A percentile compares a stretch with the other conserved stretches of the same genome.
phyloP scores from a whole-genome alignment of 2,329 filamentous ascomycete species.

The Lecanicillium sp. region DNA sequence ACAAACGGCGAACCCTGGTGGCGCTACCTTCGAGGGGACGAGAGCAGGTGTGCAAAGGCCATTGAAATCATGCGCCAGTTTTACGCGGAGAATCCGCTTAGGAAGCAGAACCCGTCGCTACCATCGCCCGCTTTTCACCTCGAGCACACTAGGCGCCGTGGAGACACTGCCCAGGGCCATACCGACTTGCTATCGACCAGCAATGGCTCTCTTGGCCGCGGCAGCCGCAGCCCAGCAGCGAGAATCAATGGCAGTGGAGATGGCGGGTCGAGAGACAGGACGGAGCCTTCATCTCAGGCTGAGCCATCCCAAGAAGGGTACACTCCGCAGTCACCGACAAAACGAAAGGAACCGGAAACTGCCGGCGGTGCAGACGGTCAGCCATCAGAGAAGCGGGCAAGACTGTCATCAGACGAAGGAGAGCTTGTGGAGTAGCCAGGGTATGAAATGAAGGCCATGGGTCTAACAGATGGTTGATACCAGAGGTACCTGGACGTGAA shows the following conservation, averaged over 20 bases:
- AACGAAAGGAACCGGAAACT: constrained; percentile 33
- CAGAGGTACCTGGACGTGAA: too few relatives aligned
- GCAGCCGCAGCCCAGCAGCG: constrained; percentile 39
- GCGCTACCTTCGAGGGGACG: constrained; percentile 65
- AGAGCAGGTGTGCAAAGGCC: constrained; percentile 62
- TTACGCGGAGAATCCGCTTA: constrained; percentile 56
- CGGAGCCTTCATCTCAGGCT: constrained; percentile 19
- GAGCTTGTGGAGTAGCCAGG: constrained; percentile 32
- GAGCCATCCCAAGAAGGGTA: constrained; percentile 23
- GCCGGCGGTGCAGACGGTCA: constrained; percentile 23
- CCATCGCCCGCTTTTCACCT: constrained; percentile 48
- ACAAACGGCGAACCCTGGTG: constrained; percentile 77
- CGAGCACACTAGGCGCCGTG: constrained; percentile 46
- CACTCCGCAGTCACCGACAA: constrained; percentile 28
- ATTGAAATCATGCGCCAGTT: constrained; percentile 69
- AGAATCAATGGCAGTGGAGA: constrained; percentile 32
- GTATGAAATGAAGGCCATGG: background rate
- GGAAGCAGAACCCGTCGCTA: constrained; percentile 46
- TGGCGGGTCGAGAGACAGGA: constrained; percentile 20
- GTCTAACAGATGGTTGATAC: too few relatives aligned
- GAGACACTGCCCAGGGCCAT: constrained; percentile 33
- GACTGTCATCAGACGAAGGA: constrained; percentile 40
- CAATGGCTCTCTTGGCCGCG: constrained; percentile 35
- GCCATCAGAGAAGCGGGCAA: constrained; percentile 34
- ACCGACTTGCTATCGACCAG: constrained; percentile 38